Conservation (phyloP, 148 eudicot genomes). For the Cornus florida region DNA sequence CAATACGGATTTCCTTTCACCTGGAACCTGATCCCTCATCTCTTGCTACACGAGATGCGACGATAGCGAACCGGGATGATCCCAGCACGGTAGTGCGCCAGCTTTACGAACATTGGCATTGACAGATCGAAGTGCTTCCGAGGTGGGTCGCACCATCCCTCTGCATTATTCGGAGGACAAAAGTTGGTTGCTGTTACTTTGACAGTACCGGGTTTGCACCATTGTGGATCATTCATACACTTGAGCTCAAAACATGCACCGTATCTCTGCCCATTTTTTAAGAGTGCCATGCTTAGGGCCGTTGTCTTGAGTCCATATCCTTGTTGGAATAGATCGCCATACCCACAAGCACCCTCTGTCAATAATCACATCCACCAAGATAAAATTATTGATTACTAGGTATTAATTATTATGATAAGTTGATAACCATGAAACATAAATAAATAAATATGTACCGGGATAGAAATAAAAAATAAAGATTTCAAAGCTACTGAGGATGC, state of each 20-base stretch:
- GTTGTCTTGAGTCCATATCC: conserved; percentile 43
- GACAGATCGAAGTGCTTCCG: conserved; percentile 34
- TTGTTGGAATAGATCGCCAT: conserved; percentile 21
- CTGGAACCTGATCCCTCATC: too few species aligned
- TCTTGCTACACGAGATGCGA: background rate
- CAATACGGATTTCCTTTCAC: too few species aligned
- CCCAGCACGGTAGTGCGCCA: conserved; percentile 17
- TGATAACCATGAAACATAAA: too few species aligned
- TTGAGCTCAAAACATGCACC: conserved; percentile 33
- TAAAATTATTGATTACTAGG: too few species aligned
- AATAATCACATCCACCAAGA: too few species aligned
- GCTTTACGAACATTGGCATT: conserved; percentile 10
- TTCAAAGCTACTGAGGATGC: too few species aligned
- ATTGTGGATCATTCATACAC: conserved; percentile 25
- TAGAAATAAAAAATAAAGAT: too few species aligned
- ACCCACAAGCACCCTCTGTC: conserved; percentile 45
- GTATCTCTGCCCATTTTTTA: background rate
- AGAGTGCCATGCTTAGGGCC: conserved; percentile 35
- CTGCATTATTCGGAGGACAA: conserved; percentile 33
- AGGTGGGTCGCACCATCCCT: conserved; percentile 40
- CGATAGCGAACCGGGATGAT: conserved; percentile 15
- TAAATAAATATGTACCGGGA: too few species aligned
- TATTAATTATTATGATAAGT: too few species aligned
- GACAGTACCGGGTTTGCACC: conserved; percentile 15
- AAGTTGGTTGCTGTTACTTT: conserved; percentile 34